Base-by-base conservation (phyloP, 495 filamentous ascomycete genomes). In the Aspergillus biplanus region DNA sequence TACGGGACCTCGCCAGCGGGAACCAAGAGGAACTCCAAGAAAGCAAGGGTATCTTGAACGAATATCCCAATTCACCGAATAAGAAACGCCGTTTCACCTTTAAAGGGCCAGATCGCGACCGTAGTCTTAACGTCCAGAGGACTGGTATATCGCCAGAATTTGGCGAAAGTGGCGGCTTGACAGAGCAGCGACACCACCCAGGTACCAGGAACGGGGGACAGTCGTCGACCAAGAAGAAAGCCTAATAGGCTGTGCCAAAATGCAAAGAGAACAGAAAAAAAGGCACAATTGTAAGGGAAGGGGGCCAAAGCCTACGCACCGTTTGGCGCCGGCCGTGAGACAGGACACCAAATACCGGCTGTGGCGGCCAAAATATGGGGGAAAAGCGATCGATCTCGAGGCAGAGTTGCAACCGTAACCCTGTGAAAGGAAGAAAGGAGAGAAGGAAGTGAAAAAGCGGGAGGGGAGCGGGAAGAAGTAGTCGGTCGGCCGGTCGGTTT, bases 331-430 rank as follows among this genome's bases (percentile, higher is more conserved):
- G 78, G 79, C 74, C 79, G 78, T 79, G 73, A 82, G 78, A 82
- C 78, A 81, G 80, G 80, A 81, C 80, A 82, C 79, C 80, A 80
- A 80, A 74, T 74, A 80, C 76, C 78, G 80, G 78, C 78, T 80
- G 78, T 81, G 80, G 80, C 78, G 80, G 78, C 80, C 78, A 82
- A 78, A 72, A 77, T 65, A 75, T 27, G 57, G 59, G 64, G 61
- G 56, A 62, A 73, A 75, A 71, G 69, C 76, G 75, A 73, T 78
- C 76, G 71, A 78, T 74, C 62, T 70, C 54, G 64, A 67, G 63
- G 71, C 68, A 70, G 66, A 71, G 67, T 67, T 66, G 64, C 61
- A 37, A 54, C 12, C 13, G 52, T 59, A 67, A 70, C 69, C 67
- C 69, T 73, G 69, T 66, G 63, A 60, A 52, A 60, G 54, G 46